Base-by-base conservation (phyloP, 495 filamentous ascomycete species). In the Oidiodendron maius region DNA sequence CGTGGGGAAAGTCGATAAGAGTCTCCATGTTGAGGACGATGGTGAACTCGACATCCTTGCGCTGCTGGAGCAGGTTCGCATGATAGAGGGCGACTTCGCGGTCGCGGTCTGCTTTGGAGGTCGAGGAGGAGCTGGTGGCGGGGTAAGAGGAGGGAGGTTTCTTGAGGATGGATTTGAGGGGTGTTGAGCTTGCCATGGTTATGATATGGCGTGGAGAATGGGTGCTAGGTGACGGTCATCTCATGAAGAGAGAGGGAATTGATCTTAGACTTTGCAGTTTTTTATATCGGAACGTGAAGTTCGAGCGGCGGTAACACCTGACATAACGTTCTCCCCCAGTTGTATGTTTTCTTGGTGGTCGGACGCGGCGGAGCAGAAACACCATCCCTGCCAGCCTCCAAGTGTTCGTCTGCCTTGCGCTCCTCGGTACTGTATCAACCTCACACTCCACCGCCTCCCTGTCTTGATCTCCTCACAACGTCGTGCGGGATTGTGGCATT, bases 31-130 rank as follows among this genome's bases (percentile, higher is more conserved):
- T 73, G 44, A 75, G 70, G 44, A 96, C 71, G 46, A 95, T 88
- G 41, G 76, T 66, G 45, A 69, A 62, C 60, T 95, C 85, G 50
- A 86, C 69, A 18, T 83, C 76, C 57, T 88, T 91, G 41, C 81
- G 84, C 43, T 82, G 68, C 57, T 95, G 84, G 46, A 96, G 83
- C 23, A 83, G 71, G 49, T 79, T 75, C 11, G 91, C 89, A 68
- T 95, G 89, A 51, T 86, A 77, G 38, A 95, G 66, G 12, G 89
- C 91, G 64, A 52, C 71, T 68, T 45, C 53, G 65, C 55, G 66
- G 48, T 45, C 73, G 66, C 30, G 67, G 51, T 42, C 64, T 58
- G n/a, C 72, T 63, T 56, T 72, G n/a, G 49, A 45, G 10, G 12
- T 22, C 9, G 37, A n/a, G 12, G 32, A 40, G 46, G 46, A 56